phyloP scores from a whole-genome alignment of 1,284 basidiomycete species.

The Butyriboletus regius region DNA sequence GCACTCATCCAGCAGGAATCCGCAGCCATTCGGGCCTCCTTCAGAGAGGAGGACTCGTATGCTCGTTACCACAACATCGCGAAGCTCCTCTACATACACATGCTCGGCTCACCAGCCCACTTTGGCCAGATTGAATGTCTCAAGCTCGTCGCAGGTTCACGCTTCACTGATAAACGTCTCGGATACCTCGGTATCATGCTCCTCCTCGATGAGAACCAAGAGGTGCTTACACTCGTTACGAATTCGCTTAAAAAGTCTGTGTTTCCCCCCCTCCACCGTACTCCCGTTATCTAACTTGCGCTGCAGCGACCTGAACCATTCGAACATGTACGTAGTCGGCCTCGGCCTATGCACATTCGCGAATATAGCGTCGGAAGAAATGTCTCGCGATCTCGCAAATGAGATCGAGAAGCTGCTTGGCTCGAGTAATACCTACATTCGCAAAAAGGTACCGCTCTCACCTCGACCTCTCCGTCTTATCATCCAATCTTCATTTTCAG shows the following conservation, averaged over 20 bases:
- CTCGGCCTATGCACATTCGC: constrained; percentile 97
- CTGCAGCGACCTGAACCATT: constrained; percentile 94
- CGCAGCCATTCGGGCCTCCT: constrained; percentile 93
- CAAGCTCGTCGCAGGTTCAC: constrained; percentile 95
- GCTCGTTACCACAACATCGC: constrained; percentile 95
- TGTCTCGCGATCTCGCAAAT: constrained; percentile 92
- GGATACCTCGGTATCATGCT: constrained; percentile 99
- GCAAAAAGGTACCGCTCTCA: constrained; percentile 74
- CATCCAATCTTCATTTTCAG: constrained; percentile 37
- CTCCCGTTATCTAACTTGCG: constrained; percentile 1
- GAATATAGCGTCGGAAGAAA: constrained; percentile 97
- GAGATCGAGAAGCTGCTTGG: constrained; percentile 97
- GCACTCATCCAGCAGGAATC: constrained; percentile 97
- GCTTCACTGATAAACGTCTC: constrained; percentile 93
- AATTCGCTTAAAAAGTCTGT: constrained; percentile 96
- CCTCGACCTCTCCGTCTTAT: constrained; percentile 1
- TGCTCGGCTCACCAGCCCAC: constrained; percentile 98
- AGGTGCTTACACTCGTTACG: constrained; percentile 94
- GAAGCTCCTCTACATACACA: constrained; percentile 98
- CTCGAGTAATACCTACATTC: constrained; percentile 96
- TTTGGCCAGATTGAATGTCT: constrained; percentile 99
- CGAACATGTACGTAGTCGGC: constrained; percentile 98
- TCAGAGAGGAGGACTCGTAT: constrained; percentile 93
- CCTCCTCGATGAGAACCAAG: constrained; percentile 93
- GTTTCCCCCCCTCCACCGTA: constrained; percentile 8